phyloP scores from a whole-genome alignment of 306 rosid genomes.

The Mimosa pudica region DNA sequence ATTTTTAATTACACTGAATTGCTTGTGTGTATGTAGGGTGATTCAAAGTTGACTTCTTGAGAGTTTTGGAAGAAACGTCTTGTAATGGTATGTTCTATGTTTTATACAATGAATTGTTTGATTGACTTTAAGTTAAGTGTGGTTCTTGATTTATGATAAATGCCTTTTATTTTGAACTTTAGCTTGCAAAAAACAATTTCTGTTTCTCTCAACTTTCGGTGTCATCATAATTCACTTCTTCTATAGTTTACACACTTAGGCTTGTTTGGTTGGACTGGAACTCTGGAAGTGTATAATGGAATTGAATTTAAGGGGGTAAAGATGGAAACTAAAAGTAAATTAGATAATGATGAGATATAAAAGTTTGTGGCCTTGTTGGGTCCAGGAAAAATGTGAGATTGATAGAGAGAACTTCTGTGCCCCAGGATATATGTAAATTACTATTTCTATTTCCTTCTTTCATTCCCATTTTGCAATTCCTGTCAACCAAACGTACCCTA shows the following conservation, averaged over 20 bases:
- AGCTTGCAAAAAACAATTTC: background rate
- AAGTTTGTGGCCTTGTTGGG: no score
- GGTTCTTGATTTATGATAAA: background rate
- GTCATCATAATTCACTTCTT: background rate
- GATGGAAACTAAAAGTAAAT: no score
- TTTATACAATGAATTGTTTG: background rate
- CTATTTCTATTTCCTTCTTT: no score
- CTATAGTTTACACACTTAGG: background rate
- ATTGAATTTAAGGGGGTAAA: no score
- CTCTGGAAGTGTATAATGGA: no score
- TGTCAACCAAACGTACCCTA: no score
- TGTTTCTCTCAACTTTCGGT: background rate
- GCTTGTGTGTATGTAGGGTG: slow-evolving; percentile 39
- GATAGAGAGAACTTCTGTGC: no score
- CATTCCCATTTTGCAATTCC: no score
- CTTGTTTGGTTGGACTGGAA: no score
- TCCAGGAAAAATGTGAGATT: no score
- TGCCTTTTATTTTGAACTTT: background rate
- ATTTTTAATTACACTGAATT: background rate
- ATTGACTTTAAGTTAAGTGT: background rate
- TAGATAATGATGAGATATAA: no score
- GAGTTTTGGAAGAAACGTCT: slow-evolving; percentile 17
- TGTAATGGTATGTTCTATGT: slow-evolving; percentile 41
- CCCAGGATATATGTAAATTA: no score
- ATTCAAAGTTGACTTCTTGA: slow-evolving; percentile 26